Base-by-base conservation (phyloP, 345 rosid species). In the Physaria fendleri region DNA sequence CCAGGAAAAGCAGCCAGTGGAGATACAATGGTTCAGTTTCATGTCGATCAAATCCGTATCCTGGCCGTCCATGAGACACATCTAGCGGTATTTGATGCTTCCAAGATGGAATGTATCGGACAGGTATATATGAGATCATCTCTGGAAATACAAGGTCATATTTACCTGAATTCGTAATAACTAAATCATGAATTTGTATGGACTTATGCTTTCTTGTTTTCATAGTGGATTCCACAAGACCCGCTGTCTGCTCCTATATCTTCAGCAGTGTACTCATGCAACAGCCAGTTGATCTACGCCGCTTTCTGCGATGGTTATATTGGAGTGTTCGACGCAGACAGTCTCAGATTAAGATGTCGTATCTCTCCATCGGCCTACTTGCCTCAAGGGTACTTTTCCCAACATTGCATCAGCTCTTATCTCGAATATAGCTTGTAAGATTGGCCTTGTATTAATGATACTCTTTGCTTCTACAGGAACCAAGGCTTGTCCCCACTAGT, bases 1-100 rank as follows among this genome's bases (percentile, higher is more conserved):
- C 58, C 78, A 37, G 95, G 94, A 57, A 82, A 87, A 76, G 59
- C 75, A 5, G 79, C 83, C 48, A 63, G 17, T 11, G 89, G 95
- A 15, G 91, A 87, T 20, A 90, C 94, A 0, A 70, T 82, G 53
- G 91, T 87, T 13, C 94, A 82, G 56, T 90, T 90, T 75, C 95
- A 90, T 23, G 60, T 82, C 0, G 94, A 87, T 66, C 95, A 87
- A 74, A 68, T 69, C 37, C 89, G 78, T 52, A 49, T 90, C 64
- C 78, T 90, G 55, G 94, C 81, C 8, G 85, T 83, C 69, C 95
- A 87, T 7, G 94, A 87, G 80, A 79, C 91, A 34, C 97, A 85
- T 61, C 68, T 90, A 32, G 91, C 91, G 0, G 76, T 83, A 66
- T 87, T 82, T 50, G 95, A 90, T 69, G 89, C 82, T 25, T 77